Percentiles rank a stretch among this genome's conserved stretches.
These are phyloP conservation scores for Phytophthora capsici DNA, from an alignment of 352 stramenopile species.

Conservation along the genomic window DNA sequence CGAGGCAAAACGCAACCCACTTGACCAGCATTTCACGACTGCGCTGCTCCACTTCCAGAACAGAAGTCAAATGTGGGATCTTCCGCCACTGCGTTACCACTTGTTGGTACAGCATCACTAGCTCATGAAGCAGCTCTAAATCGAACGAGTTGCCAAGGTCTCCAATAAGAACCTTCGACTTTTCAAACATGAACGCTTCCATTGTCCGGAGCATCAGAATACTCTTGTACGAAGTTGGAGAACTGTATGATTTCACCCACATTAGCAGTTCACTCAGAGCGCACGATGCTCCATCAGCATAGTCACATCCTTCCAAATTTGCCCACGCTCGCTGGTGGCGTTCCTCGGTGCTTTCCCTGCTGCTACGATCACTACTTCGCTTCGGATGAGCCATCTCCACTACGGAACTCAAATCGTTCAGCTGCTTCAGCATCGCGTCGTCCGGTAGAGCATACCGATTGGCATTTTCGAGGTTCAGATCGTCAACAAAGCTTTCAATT, in stretches of 20 bases:
- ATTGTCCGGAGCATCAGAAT: constrained; percentile 36
- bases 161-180: background rate
- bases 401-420: constrained; percentile 11
- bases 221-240: constrained; percentile 13
- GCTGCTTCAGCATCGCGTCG: background rate
- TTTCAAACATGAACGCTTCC: constrained; percentile 42
- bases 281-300: constrained; percentile 21
- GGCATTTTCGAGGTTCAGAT: constrained; percentile 18
- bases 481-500: constrained; percentile 29
- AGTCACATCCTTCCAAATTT: constrained; percentile 28
- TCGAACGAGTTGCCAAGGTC: background rate
- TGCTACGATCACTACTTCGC: background rate
- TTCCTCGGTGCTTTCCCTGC: constrained; percentile 18
- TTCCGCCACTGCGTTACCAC: constrained; percentile 17
- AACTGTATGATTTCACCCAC: constrained; percentile 16
- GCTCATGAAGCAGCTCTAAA: background rate
- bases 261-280: constrained; percentile 16
- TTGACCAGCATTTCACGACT: constrained; percentile 49
- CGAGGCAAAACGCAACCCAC: constrained; percentile 55
- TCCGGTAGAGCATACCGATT: constrained; percentile 9
- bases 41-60: constrained; percentile 41
- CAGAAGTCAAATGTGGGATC: constrained; percentile 15
- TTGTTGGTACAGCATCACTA: constrained; percentile 28
- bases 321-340: constrained; percentile 21
- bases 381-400: constrained; percentile 11